Evolutionary conservation across 2,329 filamentous ascomycete genomes (phyloP).

Genomic region (Pyricularia pennisetigena): DNA sequence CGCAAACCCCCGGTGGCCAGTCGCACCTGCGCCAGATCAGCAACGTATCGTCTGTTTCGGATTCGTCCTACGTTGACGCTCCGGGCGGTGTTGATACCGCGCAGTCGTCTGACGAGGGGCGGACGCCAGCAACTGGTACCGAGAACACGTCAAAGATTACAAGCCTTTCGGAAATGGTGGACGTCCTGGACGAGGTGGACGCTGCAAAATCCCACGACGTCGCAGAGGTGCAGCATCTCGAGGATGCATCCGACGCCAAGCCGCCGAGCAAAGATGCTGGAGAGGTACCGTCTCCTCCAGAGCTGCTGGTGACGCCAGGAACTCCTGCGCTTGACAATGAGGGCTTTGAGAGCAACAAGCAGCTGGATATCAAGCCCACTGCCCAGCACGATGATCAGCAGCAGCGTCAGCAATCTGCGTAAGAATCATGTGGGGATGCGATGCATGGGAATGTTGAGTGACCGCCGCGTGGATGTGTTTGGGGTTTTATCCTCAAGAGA

Average conservation of each 20-base stretch:
- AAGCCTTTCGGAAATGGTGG: slow-evolving; percentile 78
- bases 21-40: slow-evolving; percentile 77
- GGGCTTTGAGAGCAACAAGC: slow-evolving; percentile 28
- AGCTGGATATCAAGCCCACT: slow-evolving; percentile 11
- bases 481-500: not conserved
- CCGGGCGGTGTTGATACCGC: slow-evolving; percentile 40
- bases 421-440: not conserved
- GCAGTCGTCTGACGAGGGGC: slow-evolving; percentile 28
- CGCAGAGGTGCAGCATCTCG: slow-evolving; percentile 18
- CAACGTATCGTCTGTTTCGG: slow-evolving; percentile 69
- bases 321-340: slow-evolving; percentile 30
- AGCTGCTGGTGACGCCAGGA: slow-evolving; percentile 38
- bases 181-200: slow-evolving; percentile 41
- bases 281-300: slow-evolving; percentile 21
- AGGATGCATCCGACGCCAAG: slow-evolving; percentile 16
- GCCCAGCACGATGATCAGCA: not conserved
- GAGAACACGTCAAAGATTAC: slow-evolving; percentile 90
- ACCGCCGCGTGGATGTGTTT: not conserved
- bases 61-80: slow-evolving; percentile 67
- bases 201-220: slow-evolving; percentile 18
- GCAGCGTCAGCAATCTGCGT: not conserved
- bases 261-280: not conserved
- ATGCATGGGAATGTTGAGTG: not conserved
- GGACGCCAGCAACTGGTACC: slow-evolving; percentile 32
- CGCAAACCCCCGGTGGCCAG: slow-evolving; percentile 47